Base-by-base conservation (phyloP, 176 grass and related monocot genomes). In the Carex scoparia region DNA sequence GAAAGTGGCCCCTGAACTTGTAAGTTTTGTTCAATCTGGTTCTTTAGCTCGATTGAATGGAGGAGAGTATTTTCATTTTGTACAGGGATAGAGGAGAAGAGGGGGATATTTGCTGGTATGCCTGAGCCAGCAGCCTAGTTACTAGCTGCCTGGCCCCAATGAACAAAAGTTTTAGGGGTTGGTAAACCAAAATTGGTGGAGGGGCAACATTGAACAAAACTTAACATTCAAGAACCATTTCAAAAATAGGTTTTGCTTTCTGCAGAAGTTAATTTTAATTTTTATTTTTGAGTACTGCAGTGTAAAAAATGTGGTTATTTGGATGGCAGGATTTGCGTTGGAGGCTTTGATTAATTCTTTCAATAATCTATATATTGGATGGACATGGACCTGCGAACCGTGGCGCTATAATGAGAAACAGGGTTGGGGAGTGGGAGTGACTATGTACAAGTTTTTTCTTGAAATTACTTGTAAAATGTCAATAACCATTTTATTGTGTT, bases 261-360 rank as follows among this genome's bases (percentile, higher is more conserved):
- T 77, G 11, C 27, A 55, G 18, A 9, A 77, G 27, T 28, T 55
- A 32, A 55, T 35, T 35, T 35, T 35, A 31, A 3, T 13, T 31
- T 77, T 56, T 78, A 35, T 31, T 77, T 32, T 33, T 15, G 2
- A 54, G 19, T 7, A 5, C 49, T 56, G 19, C 30, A 56, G 48
- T 42, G 13, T 56, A 54, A 7, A 77, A 72, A 11, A 18, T 5
- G 16, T 72, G 8, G 40, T 48, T 56, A 30, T 56, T 75, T 75
- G 44, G 4, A 76, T 33, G 49, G 27, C 73, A 77, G 73, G 73
- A 74, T 10, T 27, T 57, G 74, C 57, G 12, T 57, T 78, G 74
- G 51, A 78, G 49, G 51, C 74, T 78, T 77, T 56, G 33, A 57
- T 57, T 32, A 33, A 78, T 57, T 78, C 27, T 78, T 78, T 57